Base-by-base conservation (phyloP, 2,329 filamentous ascomycete genomes). In the Macroventuria anomochaeta region DNA sequence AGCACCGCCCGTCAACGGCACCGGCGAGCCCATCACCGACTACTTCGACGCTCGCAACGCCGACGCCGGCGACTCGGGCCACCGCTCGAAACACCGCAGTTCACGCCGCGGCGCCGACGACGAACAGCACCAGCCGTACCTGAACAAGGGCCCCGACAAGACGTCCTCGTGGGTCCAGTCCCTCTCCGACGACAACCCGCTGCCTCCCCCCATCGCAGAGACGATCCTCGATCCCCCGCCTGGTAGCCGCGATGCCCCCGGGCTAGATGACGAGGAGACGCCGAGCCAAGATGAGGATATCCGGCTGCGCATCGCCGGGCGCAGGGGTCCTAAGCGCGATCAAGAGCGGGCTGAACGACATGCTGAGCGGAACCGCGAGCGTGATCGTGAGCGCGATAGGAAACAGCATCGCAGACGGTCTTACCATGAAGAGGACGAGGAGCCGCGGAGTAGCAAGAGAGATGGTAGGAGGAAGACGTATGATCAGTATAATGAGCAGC, bases 141-240 rank as follows among this genome's bases (percentile, higher is more conserved):
- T 72, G 8, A 55, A 69, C 54, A 70, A 68, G 34, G 73, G 74
- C 44, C 73, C 75, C 42, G 78, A 81, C 68, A 81, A 81, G 68
- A 81, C 79, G 5, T 75, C 75, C 1, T 79, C 76, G 0, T 82
- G 79, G 79, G 78, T 82, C 7, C 69, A 80, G 52, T 76, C 71
- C 1, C 62, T 82, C 43, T 76, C 73, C 44, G 74, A 76, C 39
- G 76, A 79, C 26, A 78, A 78, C 17, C 79, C 79, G 3, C 74
- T 76, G 5, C 79, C 79, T 3, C 75, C 77, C 2, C 78, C 79
- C 41, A 68, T 75, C 36, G 69, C 69, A 11, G 77, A 77, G 51
- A 81, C 79, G 2, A 79, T 82, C 38, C 68, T 81, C 50, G 79
- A 82, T 46, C 64, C 63, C 3, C 61, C 60, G 1, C 72, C 72